A percentile compares a stretch with the other conserved stretches of the same genome.
Conservation (phyloP, 2,329 filamentous ascomycete genomes). For the Paraphoma sp. region DNA sequence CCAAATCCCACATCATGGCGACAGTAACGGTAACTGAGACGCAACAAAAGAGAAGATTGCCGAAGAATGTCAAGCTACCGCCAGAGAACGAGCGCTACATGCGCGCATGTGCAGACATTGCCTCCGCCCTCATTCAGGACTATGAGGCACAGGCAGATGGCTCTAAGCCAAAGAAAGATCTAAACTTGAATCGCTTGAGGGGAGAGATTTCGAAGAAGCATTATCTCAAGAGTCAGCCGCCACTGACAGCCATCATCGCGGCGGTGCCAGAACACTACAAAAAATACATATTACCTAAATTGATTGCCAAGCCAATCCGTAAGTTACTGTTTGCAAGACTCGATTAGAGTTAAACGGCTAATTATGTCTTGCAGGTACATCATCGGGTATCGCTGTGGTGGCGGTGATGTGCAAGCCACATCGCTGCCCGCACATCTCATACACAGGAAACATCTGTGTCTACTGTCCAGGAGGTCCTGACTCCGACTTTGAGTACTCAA, state of each 20-base stretch:
- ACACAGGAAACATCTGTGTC: constrained; percentile 98
- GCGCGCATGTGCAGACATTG: constrained; percentile 93
- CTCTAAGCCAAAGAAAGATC: constrained; percentile 76
- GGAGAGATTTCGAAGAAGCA: constrained; percentile 93
- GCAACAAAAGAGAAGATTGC: constrained; percentile 58
- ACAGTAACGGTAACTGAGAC: constrained; percentile 66
- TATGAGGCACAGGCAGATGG: constrained; percentile 81
- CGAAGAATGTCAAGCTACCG: constrained; percentile 77
- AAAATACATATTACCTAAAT: constrained; percentile 95
- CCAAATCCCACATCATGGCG: constrained; percentile 59
- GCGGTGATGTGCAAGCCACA: constrained; percentile 99
- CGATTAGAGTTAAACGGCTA: not conserved
- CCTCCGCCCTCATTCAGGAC: constrained; percentile 91
- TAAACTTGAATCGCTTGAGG: constrained; percentile 90
- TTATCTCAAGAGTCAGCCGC: constrained; percentile 83
- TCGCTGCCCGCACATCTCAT: constrained; percentile 95
- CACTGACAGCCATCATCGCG: constrained; percentile 94
- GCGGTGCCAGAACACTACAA: constrained; percentile 99
- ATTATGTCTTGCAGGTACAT: constrained; percentile 69
- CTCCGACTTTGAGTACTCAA: constrained; percentile 98
- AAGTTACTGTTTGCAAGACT: constrained; percentile 41
- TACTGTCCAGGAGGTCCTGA: constrained; percentile 98
- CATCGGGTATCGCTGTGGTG: constrained; percentile 95
- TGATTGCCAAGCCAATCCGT: constrained; percentile 96
- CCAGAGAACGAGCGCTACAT: constrained; percentile 95